phyloP scores from a whole-genome alignment of 2,329 filamentous ascomycete genomes.

The Blastomyces parvus region DNA sequence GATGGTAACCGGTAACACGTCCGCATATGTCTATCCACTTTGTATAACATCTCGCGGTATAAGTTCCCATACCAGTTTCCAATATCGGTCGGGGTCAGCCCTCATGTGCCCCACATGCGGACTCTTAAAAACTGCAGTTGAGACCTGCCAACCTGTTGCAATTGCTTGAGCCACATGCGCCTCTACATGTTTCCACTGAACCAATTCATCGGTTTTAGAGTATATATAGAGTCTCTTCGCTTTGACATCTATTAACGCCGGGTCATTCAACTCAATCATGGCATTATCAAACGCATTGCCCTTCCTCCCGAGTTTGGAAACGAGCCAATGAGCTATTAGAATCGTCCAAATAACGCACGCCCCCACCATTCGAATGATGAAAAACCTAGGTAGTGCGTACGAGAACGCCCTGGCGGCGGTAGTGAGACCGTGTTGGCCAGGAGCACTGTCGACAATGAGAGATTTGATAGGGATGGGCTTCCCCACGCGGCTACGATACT shows the following conservation, averaged over 20 bases:
- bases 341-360: constrained; percentile 21
- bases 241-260: constrained; percentile 12
- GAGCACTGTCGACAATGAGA: constrained; percentile 40
- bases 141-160: constrained; percentile 24
- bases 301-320: constrained; percentile 16
- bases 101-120: constrained; percentile 35
- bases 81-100: constrained; percentile 31
- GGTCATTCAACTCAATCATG: constrained; percentile 27
- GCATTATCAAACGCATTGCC: constrained; percentile 23
- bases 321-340: constrained; percentile 18
- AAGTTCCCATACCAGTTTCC: constrained; percentile 25
- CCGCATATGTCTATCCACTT: not conserved
- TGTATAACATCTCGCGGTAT: constrained; percentile 8
- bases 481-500: constrained; percentile 29
- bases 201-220: constrained; percentile 31
- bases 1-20: not conserved
- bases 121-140: constrained; percentile 29
- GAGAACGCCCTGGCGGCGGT: constrained; percentile 27
- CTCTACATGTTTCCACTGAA: constrained; percentile 30
- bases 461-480: constrained; percentile 31
- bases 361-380: constrained; percentile 24
- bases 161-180: constrained; percentile 28
- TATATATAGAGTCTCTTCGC: constrained; percentile 32
- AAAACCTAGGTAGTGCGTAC: constrained; percentile 26
- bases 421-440: constrained; percentile 28